Base-by-base conservation (phyloP, 345 rosid species). In the Brassica rapa region DNA sequence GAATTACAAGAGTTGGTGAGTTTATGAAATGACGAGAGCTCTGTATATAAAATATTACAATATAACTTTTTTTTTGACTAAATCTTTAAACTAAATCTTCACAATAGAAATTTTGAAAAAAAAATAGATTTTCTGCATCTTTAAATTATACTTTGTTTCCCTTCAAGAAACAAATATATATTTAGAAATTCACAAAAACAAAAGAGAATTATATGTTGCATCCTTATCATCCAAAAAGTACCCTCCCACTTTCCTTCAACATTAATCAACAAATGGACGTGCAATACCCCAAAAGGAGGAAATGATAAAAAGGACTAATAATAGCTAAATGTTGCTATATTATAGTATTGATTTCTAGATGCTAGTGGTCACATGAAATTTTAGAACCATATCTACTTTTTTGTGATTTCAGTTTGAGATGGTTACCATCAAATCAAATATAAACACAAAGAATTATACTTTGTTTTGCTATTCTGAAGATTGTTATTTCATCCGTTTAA, bases 181-280 rank as follows among this genome's bases (percentile, higher is more conserved):
- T 79, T 16, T 67, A 73, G 69, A 72, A 72, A 46, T 60, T 55
- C 30, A 59, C 6, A 60, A 25, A 60, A 60, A 60, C 11, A 46
- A 60, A 25, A 24, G n/a, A 41, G 49, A 41, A 46, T 14, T 46
- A 4, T 30, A 33, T 61, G 71, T 53, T 61, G 66, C 70, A 61
- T 79, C 68, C 69, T 73, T 79, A 64, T 79, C 78, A 33, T 67
- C 55, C 73, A 79, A 49, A 43, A 79, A 60, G 77, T 67, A 66
- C 56, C 6, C 1, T 60, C 25, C 65, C 32, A 46, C 78, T 79
- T 79, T 68, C 66, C 78, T 79, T 73, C 82, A 43, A 35, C 21
- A 68, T 33, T 16, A 73, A 68, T 14, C 55, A 46, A 46, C 71
- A 46, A 7, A 43, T 60, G 33, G 14, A 66, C 67, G 24, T 25